These are phyloP conservation scores for Lactarius psammicola DNA, from an alignment of 768 basidiomycete genomes.

Conservation along the genomic window DNA sequence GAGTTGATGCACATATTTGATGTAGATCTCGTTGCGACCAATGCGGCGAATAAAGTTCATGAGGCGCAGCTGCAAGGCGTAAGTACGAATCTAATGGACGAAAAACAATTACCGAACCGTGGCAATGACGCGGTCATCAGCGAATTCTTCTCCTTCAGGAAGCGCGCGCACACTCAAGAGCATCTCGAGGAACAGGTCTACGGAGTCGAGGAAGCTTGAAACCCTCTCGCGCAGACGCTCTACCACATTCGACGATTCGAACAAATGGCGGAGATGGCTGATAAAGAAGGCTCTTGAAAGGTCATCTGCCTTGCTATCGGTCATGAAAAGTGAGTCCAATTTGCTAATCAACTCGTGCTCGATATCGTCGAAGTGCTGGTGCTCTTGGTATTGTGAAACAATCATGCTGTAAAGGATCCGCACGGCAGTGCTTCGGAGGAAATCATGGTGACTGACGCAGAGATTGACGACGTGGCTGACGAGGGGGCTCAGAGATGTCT, in stretches of 20 bases:
- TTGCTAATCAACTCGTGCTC: slow-evolving; percentile 91
- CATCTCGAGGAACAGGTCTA: slow-evolving; percentile 90
- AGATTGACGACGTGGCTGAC: slow-evolving; percentile 89
- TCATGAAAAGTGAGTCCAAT: slow-evolving; percentile 90
- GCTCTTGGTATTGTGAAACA: slow-evolving; percentile 83
- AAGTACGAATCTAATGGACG: background rate
- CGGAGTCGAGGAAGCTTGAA: slow-evolving; percentile 79
- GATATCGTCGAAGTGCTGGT: slow-evolving; percentile 82
- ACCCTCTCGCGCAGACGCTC: slow-evolving; percentile 75
- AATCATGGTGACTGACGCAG: slow-evolving; percentile 93
- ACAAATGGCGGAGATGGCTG: slow-evolving; percentile 83
- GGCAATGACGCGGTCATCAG: slow-evolving; percentile 91
- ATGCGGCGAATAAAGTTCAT: slow-evolving; percentile 95
- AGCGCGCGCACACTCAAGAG: slow-evolving; percentile 83
- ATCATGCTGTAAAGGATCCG: slow-evolving; percentile 96
- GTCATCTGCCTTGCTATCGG: slow-evolving; percentile 86
- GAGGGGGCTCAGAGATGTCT: slow-evolving; percentile 75
- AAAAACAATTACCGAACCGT: slow-evolving; percentile 49
- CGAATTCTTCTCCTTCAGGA: slow-evolving; percentile 90
- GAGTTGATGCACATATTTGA: slow-evolving; percentile 94
- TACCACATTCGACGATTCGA: slow-evolving; percentile 80
- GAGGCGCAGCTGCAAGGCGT: slow-evolving; percentile 58
- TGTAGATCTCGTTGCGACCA: slow-evolving; percentile 89
- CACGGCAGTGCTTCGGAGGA: slow-evolving; percentile 84
- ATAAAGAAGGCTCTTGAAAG: slow-evolving; percentile 93